Percentiles rank a stretch among this genome's conserved stretches.
These are phyloP conservation scores for Cornus kousa DNA, from an alignment of 148 eudicot genomes.

Conservation along the genomic window DNA sequence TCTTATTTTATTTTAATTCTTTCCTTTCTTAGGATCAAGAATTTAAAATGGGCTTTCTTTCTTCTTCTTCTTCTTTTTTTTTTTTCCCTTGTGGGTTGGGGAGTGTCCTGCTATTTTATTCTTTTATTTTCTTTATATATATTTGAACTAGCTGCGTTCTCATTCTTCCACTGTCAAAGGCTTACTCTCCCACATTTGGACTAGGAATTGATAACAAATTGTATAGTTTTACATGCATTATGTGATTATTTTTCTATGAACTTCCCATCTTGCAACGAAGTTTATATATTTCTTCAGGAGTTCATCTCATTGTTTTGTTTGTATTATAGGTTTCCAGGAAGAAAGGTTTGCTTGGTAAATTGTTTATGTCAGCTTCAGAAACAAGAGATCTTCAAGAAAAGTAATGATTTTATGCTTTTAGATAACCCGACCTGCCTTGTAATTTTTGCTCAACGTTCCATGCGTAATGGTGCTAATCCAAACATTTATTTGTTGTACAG, in stretches of 20 bases:
- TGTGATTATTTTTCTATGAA: neutral
- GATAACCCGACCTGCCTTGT: neutral
- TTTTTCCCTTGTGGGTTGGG: neutral
- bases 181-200: neutral
- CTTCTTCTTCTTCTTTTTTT: no score
- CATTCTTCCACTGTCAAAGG: neutral
- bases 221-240: neutral
- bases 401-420: conserved; percentile 28
- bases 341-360: conserved; percentile 36
- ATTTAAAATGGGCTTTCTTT: neutral
- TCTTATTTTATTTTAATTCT: neutral
- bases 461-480: conserved; percentile 14
- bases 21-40: neutral
- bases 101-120: neutral
- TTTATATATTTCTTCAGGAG: neutral
- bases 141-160: conserved; percentile 3
- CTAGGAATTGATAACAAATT: neutral
- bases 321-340: conserved; percentile 40
- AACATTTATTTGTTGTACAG: conserved; percentile 26
- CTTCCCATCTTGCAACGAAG: no score
- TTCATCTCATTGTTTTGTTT: conserved; percentile 22
- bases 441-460: conserved; percentile 1
- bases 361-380: conserved; percentile 40
- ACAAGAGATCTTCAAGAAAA: conserved; percentile 55
- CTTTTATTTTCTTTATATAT: neutral